A percentile compares a stretch with the other conserved stretches of the same genome.
phyloP scores from a whole-genome alignment of 2,329 filamentous ascomycete genomes.

The Cryphonectria japonica region DNA sequence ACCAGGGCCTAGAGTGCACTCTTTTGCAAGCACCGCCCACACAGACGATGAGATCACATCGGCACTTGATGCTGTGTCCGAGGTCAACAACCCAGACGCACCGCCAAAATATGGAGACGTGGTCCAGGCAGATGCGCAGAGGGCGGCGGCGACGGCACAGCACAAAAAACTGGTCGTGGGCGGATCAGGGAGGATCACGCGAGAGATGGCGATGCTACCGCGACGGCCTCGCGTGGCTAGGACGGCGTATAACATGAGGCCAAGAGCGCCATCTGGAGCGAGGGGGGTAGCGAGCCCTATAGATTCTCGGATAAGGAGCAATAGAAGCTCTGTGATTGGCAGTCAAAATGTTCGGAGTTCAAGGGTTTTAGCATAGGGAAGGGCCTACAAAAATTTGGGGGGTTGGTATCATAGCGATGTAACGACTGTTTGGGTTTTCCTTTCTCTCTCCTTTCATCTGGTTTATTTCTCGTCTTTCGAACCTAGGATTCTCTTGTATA shows the following conservation, averaged over 20 bases:
- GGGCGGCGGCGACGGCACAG: background rate
- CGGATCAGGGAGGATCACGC: conserved; percentile 13
- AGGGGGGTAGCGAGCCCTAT: background rate
- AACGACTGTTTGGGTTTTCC: background rate
- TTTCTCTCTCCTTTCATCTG: no score
- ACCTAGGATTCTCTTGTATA: background rate
- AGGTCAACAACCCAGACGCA: conserved; percentile 13
- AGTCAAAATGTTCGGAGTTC: conserved; percentile 16
- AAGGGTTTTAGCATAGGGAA: conserved; percentile 6
- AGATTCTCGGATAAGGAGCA: conserved; percentile 12
- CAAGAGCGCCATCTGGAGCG: background rate
- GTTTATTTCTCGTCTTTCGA: background rate
- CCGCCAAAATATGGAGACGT: conserved; percentile 21
- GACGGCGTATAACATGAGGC: conserved; percentile 1
- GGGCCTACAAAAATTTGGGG: background rate
- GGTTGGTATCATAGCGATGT: background rate
- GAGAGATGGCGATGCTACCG: conserved; percentile 1
- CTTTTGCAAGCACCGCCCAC: conserved; percentile 7
- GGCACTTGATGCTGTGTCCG: conserved; percentile 11
- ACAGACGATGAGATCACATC: conserved; percentile 19
- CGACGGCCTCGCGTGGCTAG: background rate
- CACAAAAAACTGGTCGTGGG: conserved; percentile 17
- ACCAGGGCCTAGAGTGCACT: conserved; percentile 7
- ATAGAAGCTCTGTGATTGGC: conserved; percentile 3
- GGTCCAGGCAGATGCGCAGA: conserved; percentile 12